Percentiles rank a stretch among this genome's conserved stretches.
These are phyloP conservation scores for Symbiodinium pilosum DNA, from an alignment of 73 alveolate genomes.

Conservation along the genomic window DNA sequence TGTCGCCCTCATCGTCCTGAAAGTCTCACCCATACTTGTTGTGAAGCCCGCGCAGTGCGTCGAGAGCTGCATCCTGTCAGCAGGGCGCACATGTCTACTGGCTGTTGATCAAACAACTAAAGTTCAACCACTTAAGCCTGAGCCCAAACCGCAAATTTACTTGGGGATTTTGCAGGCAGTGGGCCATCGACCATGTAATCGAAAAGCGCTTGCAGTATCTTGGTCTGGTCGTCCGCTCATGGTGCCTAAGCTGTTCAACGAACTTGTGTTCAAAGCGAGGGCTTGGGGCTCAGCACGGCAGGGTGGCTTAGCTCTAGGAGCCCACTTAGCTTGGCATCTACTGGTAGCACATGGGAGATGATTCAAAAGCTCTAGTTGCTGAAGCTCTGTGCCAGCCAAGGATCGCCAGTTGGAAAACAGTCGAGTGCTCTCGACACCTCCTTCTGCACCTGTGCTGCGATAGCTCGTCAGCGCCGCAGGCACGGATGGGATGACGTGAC, in stretches of 20 bases:
- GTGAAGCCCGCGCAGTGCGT: constrained; percentile 48
- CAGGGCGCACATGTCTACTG: neutral
- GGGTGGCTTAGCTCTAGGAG: too few species aligned
- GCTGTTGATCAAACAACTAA: too few species aligned
- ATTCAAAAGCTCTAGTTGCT: too few species aligned
- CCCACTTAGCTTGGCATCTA: too few species aligned
- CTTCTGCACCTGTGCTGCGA: neutral
- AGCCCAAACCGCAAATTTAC: too few species aligned
- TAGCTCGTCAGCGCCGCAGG: neutral
- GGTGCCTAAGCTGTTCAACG: neutral
- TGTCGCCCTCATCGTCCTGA: neutral
- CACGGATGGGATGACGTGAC: neutral
- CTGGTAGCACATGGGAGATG: too few species aligned
- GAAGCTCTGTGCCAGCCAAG: neutral
- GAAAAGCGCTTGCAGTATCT: neutral
- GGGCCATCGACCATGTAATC: neutral
- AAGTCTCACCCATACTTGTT: neutral
- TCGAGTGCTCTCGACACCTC: neutral
- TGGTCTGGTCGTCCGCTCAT: neutral
- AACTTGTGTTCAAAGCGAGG: neutral
- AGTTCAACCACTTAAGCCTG: too few species aligned
- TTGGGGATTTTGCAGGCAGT: too few species aligned
- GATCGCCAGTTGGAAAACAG: neutral
- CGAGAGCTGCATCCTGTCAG: constrained; percentile 50
- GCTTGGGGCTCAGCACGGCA: neutral